Conservation (phyloP, 2,329 filamentous ascomycete species). For the Aspergillus sclerotialis region DNA sequence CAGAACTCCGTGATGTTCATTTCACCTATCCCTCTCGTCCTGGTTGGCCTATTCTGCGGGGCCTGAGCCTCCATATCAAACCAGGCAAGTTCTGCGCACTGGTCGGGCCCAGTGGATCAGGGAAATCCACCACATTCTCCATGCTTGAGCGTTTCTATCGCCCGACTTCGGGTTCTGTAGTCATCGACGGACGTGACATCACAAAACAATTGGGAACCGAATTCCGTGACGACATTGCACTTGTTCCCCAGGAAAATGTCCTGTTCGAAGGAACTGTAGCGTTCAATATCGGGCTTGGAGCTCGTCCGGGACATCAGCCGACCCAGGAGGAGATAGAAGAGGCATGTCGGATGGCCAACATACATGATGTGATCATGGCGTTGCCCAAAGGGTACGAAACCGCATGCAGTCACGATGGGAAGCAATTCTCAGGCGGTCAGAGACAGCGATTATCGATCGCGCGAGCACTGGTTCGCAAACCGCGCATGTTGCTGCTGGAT, state of each 20-base stretch:
- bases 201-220: constrained; percentile 28
- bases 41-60: constrained; percentile 50
- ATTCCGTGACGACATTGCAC: constrained; percentile 39
- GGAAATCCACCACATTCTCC: constrained; percentile 60
- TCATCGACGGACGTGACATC: constrained; percentile 47
- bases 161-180: constrained; percentile 43
- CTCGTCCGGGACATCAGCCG: constrained; percentile 47
- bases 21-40: constrained; percentile 62
- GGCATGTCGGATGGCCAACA: constrained; percentile 61
- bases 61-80: constrained; percentile 50
- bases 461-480: constrained; percentile 49
- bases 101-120: constrained; percentile 59
- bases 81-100: constrained; percentile 57
- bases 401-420: constrained; percentile 48
- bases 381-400: constrained; percentile 62
- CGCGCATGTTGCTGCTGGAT: constrained; percentile 52
- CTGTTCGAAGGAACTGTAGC: constrained; percentile 43
- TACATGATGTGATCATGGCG: constrained; percentile 59
- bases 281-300: constrained; percentile 42
- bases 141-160: constrained; percentile 50
- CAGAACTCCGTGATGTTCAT: constrained; percentile 52
- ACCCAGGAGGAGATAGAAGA: constrained; percentile 57
- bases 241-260: constrained; percentile 43
- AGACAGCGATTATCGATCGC: constrained; percentile 54
- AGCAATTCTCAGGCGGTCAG: constrained; percentile 51